These are phyloP conservation scores for Globisporangium radiosum DNA, from an alignment of 352 stramenopile species.

Conservation along the genomic window DNA sequence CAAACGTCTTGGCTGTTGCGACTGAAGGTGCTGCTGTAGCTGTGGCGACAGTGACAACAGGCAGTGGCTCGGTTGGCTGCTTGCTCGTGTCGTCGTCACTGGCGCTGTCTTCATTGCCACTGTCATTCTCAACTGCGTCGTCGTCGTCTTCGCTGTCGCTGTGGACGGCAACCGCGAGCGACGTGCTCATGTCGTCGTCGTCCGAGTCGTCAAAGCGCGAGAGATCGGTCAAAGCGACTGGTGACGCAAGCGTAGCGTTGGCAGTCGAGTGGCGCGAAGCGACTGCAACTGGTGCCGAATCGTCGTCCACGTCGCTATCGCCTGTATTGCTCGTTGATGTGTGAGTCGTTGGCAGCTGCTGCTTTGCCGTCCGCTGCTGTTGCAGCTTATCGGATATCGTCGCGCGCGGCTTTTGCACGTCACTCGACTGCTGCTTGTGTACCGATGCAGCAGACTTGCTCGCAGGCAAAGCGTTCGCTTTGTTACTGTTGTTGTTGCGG, in stretches of 20 bases:
- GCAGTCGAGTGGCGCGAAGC: too few species aligned
- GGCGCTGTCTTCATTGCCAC: constrained; percentile 11
- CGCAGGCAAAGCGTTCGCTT: constrained; percentile 4
- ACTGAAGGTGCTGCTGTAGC: background rate
- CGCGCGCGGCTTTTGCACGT: background rate
- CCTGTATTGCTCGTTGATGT: constrained; percentile 10
- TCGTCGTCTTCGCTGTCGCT: background rate
- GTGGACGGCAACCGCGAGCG: background rate
- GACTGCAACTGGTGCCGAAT: constrained; percentile 3
- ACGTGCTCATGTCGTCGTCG: constrained; percentile 2
- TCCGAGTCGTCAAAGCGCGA: constrained; percentile 13
- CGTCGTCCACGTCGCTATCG: constrained; percentile 3
- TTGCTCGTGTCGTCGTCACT: constrained; percentile 8
- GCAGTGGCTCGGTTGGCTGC: background rate
- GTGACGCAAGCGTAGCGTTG: too few species aligned
- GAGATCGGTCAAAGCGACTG: background rate
- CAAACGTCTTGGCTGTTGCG: constrained; percentile 28
- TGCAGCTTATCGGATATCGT: background rate
- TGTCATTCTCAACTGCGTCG: background rate
- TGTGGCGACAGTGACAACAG: background rate
- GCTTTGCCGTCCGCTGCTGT: background rate
- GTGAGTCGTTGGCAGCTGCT: background rate
- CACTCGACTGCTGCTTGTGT: background rate
- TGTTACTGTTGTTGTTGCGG: background rate
- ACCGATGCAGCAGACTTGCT: constrained; percentile 8